A percentile compares a stretch with the other conserved stretches of the same genome.
These are phyloP conservation scores for Datisca glomerata DNA, from an alignment of 306 rosid genomes.

Conservation along the genomic window DNA sequence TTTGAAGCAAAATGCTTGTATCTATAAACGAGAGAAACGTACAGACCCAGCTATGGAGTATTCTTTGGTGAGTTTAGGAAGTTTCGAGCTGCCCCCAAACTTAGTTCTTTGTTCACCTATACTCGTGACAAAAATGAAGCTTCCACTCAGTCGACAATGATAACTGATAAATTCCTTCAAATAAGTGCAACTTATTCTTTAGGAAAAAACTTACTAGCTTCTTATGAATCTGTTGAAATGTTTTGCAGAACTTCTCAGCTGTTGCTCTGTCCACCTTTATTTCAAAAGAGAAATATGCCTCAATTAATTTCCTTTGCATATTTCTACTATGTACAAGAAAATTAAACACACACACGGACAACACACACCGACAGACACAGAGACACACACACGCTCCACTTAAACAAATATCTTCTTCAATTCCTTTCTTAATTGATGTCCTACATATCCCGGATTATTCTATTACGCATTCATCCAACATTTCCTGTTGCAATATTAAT, in stretches of 20 bases:
- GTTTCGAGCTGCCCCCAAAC: slow-evolving; percentile 43
- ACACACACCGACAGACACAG: too few species aligned
- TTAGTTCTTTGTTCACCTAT: slow-evolving; percentile 54
- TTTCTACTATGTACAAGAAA: too few species aligned
- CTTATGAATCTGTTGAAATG: slow-evolving; percentile 50
- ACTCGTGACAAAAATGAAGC: slow-evolving; percentile 2
- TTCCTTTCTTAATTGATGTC: too few species aligned
- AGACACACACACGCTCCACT: too few species aligned
- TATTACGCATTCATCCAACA: too few species aligned
- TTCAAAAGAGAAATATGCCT: slow-evolving; percentile 13
- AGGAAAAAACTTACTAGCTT: slow-evolving; percentile 41
- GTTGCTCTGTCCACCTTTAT: slow-evolving; percentile 49
- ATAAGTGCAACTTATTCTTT: neutral
- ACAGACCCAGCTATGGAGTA: too few species aligned
- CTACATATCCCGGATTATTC: too few species aligned
- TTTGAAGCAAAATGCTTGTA: too few species aligned
- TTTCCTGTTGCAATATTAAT: too few species aligned
- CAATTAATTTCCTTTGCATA: slow-evolving; percentile 3
- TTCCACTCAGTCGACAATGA: neutral
- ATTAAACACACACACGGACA: neutral
- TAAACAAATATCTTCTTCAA: too few species aligned
- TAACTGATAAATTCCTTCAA: neutral
- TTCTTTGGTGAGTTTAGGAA: slow-evolving; percentile 23
- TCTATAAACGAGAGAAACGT: too few species aligned
- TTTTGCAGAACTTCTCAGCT: slow-evolving; percentile 69